Conservation (phyloP, 495 filamentous ascomycete species). For the Podospora pseudocomata region DNA sequence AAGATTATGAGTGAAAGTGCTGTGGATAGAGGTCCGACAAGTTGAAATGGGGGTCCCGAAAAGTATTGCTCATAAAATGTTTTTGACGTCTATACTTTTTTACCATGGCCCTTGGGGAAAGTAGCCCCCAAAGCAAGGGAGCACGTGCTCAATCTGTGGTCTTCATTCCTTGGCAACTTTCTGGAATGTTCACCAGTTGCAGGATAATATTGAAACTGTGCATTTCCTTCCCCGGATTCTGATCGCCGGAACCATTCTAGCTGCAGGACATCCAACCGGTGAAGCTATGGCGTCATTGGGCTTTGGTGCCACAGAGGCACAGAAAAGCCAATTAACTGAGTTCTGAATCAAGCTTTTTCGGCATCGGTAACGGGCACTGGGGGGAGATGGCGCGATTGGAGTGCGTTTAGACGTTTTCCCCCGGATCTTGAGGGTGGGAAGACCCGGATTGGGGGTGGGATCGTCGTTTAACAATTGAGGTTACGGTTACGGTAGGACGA, state of each 20-base stretch:
- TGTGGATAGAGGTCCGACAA: too few relatives aligned
- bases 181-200: not conserved
- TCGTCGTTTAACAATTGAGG: not conserved
- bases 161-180: not conserved
- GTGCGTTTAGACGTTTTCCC: not conserved
- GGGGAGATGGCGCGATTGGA: conserved; percentile 1
- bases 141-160: not conserved
- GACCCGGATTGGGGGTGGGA: not conserved
- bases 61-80: not conserved
- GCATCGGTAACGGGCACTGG: not conserved
- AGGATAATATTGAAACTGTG: not conserved
- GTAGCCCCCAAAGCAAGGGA: not conserved
- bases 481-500: too few relatives aligned
- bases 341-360: not conserved
- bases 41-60: too few relatives aligned
- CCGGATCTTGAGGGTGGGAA: not conserved
- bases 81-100: not conserved
- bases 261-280: not conserved
- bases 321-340: not conserved
- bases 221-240: not conserved
- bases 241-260: not conserved
- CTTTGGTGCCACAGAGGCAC: not conserved
- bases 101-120: not conserved
- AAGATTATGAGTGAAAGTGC: too few relatives aligned
- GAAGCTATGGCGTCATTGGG: not conserved